Conservation (phyloP, 441 rosid genomes). For the Arabidopsis lyrata region DNA sequence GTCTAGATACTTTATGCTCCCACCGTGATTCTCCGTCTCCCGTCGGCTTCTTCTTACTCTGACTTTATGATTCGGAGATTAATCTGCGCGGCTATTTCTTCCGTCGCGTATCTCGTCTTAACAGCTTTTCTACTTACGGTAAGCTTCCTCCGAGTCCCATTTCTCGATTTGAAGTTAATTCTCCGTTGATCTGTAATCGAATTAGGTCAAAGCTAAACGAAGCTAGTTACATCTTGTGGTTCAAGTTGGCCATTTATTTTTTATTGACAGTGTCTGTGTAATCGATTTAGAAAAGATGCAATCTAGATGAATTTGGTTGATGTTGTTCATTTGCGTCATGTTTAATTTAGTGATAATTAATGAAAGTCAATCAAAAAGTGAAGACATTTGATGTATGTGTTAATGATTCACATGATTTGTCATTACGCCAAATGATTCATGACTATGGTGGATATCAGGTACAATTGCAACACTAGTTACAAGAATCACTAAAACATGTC, state of each 20-base stretch:
- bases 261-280: background rate
- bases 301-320: background rate
- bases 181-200: conserved; percentile 11
- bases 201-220: background rate
- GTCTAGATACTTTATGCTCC: conserved; percentile 12
- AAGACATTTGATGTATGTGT: background rate
- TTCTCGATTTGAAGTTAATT: background rate
- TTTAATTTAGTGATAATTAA: background rate
- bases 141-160: conserved; percentile 35
- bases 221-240: background rate
- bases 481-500: conserved; percentile 19
- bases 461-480: background rate
- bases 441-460: conserved; percentile 7
- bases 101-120: conserved; percentile 56
- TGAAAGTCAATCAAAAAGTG: background rate
- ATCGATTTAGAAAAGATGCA: background rate
- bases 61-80: conserved; percentile 79
- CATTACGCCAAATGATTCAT: background rate
- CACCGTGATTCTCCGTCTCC: too few species aligned
- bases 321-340: background rate
- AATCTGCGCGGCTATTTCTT: conserved; percentile 71
- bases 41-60: conserved; percentile 63
- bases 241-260: background rate
- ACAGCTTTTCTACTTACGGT: conserved; percentile 74
- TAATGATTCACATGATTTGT: background rate